These are phyloP conservation scores for Pleurotus sapidus DNA, from an alignment of 768 basidiomycete genomes.

Conservation along the genomic window DNA sequence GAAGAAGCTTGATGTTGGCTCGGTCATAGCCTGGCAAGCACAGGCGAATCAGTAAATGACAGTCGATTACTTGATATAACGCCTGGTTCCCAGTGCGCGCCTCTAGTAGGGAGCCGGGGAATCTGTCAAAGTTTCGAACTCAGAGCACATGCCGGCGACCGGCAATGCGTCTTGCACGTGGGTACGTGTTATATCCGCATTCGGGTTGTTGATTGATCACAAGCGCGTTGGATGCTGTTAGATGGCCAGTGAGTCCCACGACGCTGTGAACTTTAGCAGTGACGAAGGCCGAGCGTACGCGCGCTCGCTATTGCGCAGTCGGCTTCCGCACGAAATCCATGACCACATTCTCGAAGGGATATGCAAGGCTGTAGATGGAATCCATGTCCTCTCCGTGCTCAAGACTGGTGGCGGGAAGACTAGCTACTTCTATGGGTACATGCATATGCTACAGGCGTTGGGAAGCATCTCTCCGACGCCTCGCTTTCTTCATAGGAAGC, in stretches of 20 bases:
- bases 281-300: background rate
- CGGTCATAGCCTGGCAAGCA: constrained; percentile 8
- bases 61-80: background rate
- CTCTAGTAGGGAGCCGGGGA: background rate
- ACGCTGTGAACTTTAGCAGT: too few relatives aligned
- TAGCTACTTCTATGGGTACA: constrained; percentile 3
- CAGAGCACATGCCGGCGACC: background rate
- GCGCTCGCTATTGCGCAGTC: background rate
- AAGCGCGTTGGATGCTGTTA: too few relatives aligned
- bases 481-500: background rate
- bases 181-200: background rate
- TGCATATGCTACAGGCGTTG: background rate
- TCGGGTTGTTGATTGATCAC: background rate
- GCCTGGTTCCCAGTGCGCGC: background rate
- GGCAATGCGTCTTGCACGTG: background rate
- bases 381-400: constrained; percentile 7
- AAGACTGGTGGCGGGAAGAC: constrained; percentile 1
- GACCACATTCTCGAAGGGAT: constrained; percentile 18
- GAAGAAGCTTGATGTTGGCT: too few relatives aligned
- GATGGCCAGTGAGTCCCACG: too few relatives aligned
- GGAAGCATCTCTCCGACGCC: background rate
- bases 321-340: constrained; percentile 7
- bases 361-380: constrained; percentile 9
- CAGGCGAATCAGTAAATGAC: background rate
- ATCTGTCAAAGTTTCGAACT: constrained; percentile 2